Evolutionary conservation across 2,329 filamentous ascomycete species (phyloP), one percentile per base, ranked within the genome.

Genomic region (Colletotrichum endophyticum): DNA sequence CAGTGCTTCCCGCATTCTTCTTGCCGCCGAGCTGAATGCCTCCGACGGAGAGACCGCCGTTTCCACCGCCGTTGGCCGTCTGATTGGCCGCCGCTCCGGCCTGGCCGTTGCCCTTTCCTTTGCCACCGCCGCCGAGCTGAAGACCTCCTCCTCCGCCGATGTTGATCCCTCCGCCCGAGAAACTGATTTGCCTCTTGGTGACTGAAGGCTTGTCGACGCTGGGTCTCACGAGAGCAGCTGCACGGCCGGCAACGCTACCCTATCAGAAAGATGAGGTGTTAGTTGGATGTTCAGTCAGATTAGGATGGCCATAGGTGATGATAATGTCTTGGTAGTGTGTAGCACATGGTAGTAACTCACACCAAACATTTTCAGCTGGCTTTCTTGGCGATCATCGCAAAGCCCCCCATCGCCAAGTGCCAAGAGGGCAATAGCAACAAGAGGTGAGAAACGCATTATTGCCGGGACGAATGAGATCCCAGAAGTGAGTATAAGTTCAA

Each of bases 351-450:
- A 9, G 11, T 16, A 13, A 28, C 73, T 64, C 30, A 76, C 73
- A 34, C 69, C 72, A 4, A 68, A 64, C 12, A 64, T 22, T 6
- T 59, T 49, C 25, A 16, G 44, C 30, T 73, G 73, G 70, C 73
- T 64, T 53, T 49, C 73, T 76, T 76, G 73, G 70, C 73, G 63
- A 64, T 73, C 70, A 64, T 69, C 70, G 44, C 73, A 76, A 27
- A 76, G 39, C 2, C 70, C 70, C 19, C 62, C 59, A 3, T 69
- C 70, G 64, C 73, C 64, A 76, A 76, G 70, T 27, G 64, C 73
- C 57, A 76, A 64, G 57, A 76, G 39, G 57, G 70, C 44, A 22
- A 68, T 19, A 15, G 64, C 44, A 34, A 69, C n/a, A 8, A 64
- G 6, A 6, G 64, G 28, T 49, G 25, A 68, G 12, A 73, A 64